Evolutionary conservation across 148 eudicot genomes (phyloP).

Genomic region (Fagopyrum homotropicum): DNA sequence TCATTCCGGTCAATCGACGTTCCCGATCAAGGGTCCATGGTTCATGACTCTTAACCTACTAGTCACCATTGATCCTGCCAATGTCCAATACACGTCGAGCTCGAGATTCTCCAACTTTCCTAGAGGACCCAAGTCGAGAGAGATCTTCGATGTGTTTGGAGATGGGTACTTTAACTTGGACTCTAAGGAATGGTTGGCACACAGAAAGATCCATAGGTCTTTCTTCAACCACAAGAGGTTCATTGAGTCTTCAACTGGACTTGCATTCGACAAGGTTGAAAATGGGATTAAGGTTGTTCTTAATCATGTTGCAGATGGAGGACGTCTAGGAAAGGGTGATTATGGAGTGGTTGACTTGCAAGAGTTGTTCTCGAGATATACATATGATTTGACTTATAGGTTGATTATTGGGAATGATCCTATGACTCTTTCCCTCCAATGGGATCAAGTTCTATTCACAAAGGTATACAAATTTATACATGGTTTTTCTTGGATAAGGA

Average conservation of each 20-base stretch:
- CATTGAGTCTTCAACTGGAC: neutral
- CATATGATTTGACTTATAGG: constrained; percentile 23
- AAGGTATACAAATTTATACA: neutral
- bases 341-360: constrained; percentile 26
- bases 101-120: constrained; percentile 20
- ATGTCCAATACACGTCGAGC: constrained; percentile 22
- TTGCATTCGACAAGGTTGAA: constrained; percentile 11
- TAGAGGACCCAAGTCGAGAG: constrained; percentile 11
- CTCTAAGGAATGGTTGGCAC: constrained; percentile 21
- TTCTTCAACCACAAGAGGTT: constrained; percentile 18
- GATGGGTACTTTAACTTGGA: constrained; percentile 31
- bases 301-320: constrained; percentile 1
- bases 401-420: constrained; percentile 26
- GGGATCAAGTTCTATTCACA: constrained; percentile 19
- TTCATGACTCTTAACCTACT: constrained; percentile 19
- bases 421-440: constrained; percentile 8
- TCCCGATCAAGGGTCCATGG: constrained; percentile 20
- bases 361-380: constrained; percentile 28
- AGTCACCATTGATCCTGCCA: constrained; percentile 30
- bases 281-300: constrained; percentile 18
- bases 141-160: constrained; percentile 30
- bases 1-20: neutral
- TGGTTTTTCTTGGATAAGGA: neutral
- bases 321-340: neutral
- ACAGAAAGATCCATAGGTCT: constrained; percentile 22